phyloP scores from a whole-genome alignment of 2,329 filamentous ascomycete species.

The Colletotrichum sp. region DNA sequence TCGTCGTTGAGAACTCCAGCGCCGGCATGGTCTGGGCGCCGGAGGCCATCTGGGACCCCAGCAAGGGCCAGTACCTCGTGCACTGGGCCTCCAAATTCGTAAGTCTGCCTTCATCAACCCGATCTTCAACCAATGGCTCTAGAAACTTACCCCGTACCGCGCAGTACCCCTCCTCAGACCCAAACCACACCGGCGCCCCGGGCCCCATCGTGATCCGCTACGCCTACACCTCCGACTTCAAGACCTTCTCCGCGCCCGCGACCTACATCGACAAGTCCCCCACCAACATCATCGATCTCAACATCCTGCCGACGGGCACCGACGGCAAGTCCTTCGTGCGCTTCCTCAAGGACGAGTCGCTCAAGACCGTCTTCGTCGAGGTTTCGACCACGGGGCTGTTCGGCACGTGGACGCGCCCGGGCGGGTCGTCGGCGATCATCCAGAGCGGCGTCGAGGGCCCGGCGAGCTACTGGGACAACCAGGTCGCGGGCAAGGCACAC shows the following conservation, averaged over 20 bases:
- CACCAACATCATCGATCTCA: slow-evolving; percentile 58
- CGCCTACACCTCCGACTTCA: slow-evolving; percentile 60
- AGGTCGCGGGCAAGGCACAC: slow-evolving; percentile 42
- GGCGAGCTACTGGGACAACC: slow-evolving; percentile 49
- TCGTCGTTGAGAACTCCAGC: slow-evolving; percentile 54
- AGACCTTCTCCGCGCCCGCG: slow-evolving; percentile 53
- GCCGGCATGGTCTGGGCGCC: slow-evolving; percentile 67
- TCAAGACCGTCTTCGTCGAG: slow-evolving; percentile 57
- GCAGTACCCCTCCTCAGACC: slow-evolving; percentile 52
- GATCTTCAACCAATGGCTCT: neutral
- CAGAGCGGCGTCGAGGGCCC: slow-evolving; percentile 48
- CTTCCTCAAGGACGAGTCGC: slow-evolving; percentile 61
- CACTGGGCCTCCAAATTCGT: slow-evolving; percentile 54
- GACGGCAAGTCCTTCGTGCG: slow-evolving; percentile 49
- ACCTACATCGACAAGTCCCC: slow-evolving; percentile 55
- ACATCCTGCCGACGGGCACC: slow-evolving; percentile 41
- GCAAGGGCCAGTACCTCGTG: slow-evolving; percentile 44
- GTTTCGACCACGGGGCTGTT: slow-evolving; percentile 52
- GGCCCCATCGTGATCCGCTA: slow-evolving; percentile 54
- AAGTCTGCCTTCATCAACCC: slow-evolving; percentile 14
- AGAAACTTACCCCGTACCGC: neutral
- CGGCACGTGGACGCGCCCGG: slow-evolving; percentile 55
- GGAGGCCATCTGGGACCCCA: slow-evolving; percentile 1
- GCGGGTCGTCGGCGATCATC: slow-evolving; percentile 46
- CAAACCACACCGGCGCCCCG: slow-evolving; percentile 51